phyloP scores from a whole-genome alignment of 2,329 filamentous ascomycete species.

The Ilyonectria mors-panacis region DNA sequence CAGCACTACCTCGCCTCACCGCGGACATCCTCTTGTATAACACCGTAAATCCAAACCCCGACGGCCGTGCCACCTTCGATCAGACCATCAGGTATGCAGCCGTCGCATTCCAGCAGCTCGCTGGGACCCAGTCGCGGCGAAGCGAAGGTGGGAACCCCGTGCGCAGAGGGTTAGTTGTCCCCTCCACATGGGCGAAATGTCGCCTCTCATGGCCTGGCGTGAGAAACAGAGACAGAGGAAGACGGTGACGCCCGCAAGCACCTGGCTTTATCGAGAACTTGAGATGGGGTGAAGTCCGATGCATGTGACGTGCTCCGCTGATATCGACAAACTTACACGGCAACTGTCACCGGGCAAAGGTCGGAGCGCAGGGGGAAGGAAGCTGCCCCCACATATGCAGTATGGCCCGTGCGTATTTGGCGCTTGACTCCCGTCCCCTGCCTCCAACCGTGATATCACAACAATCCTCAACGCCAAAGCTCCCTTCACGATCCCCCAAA shows the following conservation, averaged over 20 bases:
- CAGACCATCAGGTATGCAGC: conserved; percentile 29
- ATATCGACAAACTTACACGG: conserved; percentile 12
- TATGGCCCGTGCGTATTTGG: conserved; percentile 19
- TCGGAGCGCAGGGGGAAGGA: neutral
- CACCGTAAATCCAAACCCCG: neutral
- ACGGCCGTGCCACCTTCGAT: conserved; percentile 12
- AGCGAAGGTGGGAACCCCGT: conserved; percentile 10
- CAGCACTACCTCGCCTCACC: neutral
- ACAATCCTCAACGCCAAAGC: conserved; percentile 26
- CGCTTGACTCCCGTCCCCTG: neutral
- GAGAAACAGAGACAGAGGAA: neutral
- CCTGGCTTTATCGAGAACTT: neutral
- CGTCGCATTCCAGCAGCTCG: conserved; percentile 37
- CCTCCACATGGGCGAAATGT: neutral
- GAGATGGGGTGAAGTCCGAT: neutral
- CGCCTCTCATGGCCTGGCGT: neutral
- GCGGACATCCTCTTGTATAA: neutral
- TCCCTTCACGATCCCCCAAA: conserved; percentile 14
- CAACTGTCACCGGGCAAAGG: neutral
- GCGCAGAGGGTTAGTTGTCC: neutral
- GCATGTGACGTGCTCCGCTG: neutral
- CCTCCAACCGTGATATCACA: conserved; percentile 11
- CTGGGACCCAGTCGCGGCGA: conserved; percentile 16
- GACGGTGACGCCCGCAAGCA: neutral
- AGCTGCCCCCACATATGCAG: neutral